Conservation (phyloP, 352 stramenopile genomes). For the Pythium apleroticum region DNA sequence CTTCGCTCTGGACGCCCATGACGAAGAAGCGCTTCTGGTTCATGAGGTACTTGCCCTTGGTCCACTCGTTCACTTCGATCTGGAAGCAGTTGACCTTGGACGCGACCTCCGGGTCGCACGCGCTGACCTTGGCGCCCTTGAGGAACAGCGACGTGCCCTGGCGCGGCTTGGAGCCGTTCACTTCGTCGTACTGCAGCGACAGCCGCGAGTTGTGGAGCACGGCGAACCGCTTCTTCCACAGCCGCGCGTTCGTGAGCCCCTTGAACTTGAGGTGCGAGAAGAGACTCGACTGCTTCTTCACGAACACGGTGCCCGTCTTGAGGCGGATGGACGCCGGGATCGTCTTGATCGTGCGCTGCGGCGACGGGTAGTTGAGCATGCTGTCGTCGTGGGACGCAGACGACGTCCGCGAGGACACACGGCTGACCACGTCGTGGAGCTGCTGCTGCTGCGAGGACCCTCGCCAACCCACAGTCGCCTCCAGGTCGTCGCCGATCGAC, state of each 20-base stretch:
- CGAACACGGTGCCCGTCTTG: slow-evolving; percentile 66
- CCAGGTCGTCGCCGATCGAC: slow-evolving; percentile 30
- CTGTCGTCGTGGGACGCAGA: slow-evolving; percentile 17
- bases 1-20: slow-evolving; percentile 68
- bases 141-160: slow-evolving; percentile 70
- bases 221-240: slow-evolving; percentile 86
- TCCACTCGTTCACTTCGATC: slow-evolving; percentile 82
- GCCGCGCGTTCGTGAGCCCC: slow-evolving; percentile 46
- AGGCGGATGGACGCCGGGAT: slow-evolving; percentile 51
- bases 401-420: slow-evolving; percentile 14
- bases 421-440: neutral
- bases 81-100: slow-evolving; percentile 84
- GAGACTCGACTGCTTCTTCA: slow-evolving; percentile 81
- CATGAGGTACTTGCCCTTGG: slow-evolving; percentile 66
- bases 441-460: neutral
- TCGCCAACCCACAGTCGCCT: neutral
- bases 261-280: slow-evolving; percentile 78
- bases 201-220: slow-evolving; percentile 68
- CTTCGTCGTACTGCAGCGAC: slow-evolving; percentile 72
- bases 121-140: slow-evolving; percentile 68
- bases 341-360: slow-evolving; percentile 15
- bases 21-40: slow-evolving; percentile 68
- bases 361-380: slow-evolving; percentile 16
- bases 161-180: slow-evolving; percentile 33
- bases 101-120: slow-evolving; percentile 67